Conservation (phyloP, 176 grass and related monocot genomes). For the Poa annua region DNA sequence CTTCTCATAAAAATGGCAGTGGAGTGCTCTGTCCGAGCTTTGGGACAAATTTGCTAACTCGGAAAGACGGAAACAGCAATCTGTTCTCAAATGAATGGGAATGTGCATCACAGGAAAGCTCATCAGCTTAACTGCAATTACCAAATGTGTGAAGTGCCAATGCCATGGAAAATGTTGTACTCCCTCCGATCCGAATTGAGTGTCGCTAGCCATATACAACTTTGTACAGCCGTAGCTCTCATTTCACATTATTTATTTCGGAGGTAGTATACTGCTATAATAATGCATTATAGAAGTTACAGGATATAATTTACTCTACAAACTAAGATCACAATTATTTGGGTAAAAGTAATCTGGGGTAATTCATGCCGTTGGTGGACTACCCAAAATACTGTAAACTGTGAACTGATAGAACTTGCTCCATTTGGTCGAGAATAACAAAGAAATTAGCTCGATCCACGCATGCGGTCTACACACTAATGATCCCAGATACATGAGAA, state of each 20-base stretch:
- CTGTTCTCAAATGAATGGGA: background rate
- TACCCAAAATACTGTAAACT: background rate
- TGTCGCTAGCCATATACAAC: too few species aligned
- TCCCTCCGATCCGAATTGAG: too few species aligned
- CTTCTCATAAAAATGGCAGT: too few species aligned
- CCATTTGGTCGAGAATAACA: background rate
- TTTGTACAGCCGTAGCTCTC: too few species aligned
- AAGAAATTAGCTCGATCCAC: background rate
- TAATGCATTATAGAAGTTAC: background rate
- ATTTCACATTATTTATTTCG: too few species aligned
- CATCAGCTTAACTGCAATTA: background rate
- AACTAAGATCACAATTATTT: background rate
- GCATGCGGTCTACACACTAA: background rate
- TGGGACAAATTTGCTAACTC: background rate
- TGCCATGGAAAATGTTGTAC: background rate
- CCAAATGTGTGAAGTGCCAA: background rate
- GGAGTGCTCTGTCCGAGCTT: too few species aligned
- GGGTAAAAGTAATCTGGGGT: background rate
- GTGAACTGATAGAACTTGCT: conserved; percentile 7
- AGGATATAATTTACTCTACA: background rate
- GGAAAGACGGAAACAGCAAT: background rate
- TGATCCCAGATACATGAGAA: background rate
- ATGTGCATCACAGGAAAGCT: too few species aligned
- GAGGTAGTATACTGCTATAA: background rate
- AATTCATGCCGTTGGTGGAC: background rate